phyloP scores from a whole-genome alignment of 805 yeast species.

The Ogataea sp. region DNA sequence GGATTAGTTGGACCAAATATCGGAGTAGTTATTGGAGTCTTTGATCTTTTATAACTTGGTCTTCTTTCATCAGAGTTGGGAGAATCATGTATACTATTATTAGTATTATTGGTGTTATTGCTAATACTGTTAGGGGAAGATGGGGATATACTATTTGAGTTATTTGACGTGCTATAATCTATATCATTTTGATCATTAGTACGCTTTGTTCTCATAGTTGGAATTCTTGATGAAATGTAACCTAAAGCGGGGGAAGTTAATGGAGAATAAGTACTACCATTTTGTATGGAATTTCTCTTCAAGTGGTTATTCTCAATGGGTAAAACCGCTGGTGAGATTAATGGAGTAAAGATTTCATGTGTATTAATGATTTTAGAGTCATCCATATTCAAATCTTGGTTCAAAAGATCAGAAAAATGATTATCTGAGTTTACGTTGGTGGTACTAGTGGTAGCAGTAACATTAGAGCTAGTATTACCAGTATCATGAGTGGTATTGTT shows the following conservation, averaged over 20 bases:
- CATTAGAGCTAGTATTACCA: too few relatives aligned
- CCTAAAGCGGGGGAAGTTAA: conserved; percentile 64
- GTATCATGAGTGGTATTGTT: neutral
- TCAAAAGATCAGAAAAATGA: neutral
- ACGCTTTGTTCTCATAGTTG: conserved; percentile 19
- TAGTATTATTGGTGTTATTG: conserved; percentile 11
- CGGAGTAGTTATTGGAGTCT: conserved; percentile 33
- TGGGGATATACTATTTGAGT: neutral
- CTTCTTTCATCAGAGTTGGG: conserved; percentile 4
- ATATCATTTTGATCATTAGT: conserved; percentile 16
- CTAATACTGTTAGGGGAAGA: conserved; percentile 4
- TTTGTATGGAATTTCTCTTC: neutral
- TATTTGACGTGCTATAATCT: neutral
- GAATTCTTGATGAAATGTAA: conserved; percentile 28
- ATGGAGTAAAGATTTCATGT: conserved; percentile 64
- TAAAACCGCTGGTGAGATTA: conserved; percentile 69
- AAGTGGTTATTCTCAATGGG: conserved; percentile 35
- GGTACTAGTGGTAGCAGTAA: too few relatives aligned
- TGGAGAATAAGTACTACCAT: conserved; percentile 25
- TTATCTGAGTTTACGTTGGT: neutral
- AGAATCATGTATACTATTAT: neutral
- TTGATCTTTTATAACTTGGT: conserved; percentile 24
- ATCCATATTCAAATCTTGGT: conserved; percentile 5
- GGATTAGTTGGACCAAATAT: conserved; percentile 25
- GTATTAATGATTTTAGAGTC: conserved; percentile 32